Percentiles rank a stretch among this genome's conserved stretches.
Evolutionary conservation across 2,329 filamentous ascomycete genomes (phyloP).

Genomic region (Fusarium haematococcum): DNA sequence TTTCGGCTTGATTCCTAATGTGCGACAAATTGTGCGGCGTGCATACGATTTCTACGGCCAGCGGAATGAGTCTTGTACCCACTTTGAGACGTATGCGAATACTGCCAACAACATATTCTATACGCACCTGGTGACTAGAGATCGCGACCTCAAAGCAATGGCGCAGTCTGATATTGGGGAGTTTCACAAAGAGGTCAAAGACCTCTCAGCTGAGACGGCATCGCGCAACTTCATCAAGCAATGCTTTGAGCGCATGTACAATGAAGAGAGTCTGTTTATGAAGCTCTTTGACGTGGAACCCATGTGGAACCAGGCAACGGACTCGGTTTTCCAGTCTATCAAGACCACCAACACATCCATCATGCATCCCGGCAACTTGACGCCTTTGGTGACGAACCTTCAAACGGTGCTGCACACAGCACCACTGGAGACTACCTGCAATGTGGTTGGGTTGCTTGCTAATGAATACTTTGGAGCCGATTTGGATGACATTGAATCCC

Average conservation of each 20-base stretch:
- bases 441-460: slow-evolving; percentile 67
- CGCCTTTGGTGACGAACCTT: slow-evolving; percentile 62
- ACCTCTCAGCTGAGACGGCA: slow-evolving; percentile 63
- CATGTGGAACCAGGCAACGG: slow-evolving; percentile 60
- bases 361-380: slow-evolving; percentile 66
- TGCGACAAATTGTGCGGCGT: slow-evolving; percentile 63
- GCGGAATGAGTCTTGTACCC: slow-evolving; percentile 55
- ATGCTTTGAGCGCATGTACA: slow-evolving; percentile 68
- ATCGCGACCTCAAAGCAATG: slow-evolving; percentile 64
- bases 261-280: slow-evolving; percentile 65
- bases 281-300: slow-evolving; percentile 69
- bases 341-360: slow-evolving; percentile 63
- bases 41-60: slow-evolving; percentile 66
- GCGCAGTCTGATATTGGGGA: slow-evolving; percentile 65
- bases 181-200: slow-evolving; percentile 66
- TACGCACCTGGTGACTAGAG: slow-evolving; percentile 64
- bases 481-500: slow-evolving; percentile 68
- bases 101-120: slow-evolving; percentile 67
- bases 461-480: slow-evolving; percentile 69
- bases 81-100: slow-evolving; percentile 64
- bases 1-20: slow-evolving; percentile 66
- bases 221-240: slow-evolving; percentile 70
- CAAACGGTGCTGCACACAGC: slow-evolving; percentile 61
- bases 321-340: slow-evolving; percentile 64
- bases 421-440: slow-evolving; percentile 64